Evolutionary conservation across 352 stramenopile genomes (phyloP).

Genomic region (Phytophthora hybrid): DNA sequence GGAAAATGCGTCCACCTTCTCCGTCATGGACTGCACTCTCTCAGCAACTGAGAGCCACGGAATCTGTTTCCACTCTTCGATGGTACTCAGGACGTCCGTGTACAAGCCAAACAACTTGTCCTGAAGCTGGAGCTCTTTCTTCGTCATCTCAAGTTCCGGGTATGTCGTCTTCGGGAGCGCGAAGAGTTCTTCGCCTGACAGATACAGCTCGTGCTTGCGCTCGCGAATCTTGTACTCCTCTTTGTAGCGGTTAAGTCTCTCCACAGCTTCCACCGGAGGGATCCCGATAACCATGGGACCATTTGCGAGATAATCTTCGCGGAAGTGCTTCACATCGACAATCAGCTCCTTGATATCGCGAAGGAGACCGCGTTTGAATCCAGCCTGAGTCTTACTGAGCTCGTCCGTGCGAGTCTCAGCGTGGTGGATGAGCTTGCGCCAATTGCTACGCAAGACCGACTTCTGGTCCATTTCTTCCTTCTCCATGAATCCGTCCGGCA

Average conservation of each 20-base stretch:
- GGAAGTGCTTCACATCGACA: slow-evolving; percentile 96
- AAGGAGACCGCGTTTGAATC: slow-evolving; percentile 96
- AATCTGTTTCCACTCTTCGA: slow-evolving; percentile 98
- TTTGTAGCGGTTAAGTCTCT: slow-evolving; percentile 97
- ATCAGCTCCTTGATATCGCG: slow-evolving; percentile 98
- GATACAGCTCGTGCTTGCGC: slow-evolving; percentile 98
- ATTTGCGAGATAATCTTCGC: slow-evolving; percentile 96
- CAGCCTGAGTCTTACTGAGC: slow-evolving; percentile 95
- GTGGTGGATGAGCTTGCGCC: slow-evolving; percentile 97
- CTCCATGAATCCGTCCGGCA: slow-evolving; percentile 97
- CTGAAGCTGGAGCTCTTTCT: slow-evolving; percentile 97
- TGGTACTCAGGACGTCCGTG: slow-evolving; percentile 96
- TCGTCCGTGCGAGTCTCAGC: slow-evolving; percentile 95
- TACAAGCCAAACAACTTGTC: slow-evolving; percentile 97
- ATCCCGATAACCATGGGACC: slow-evolving; percentile 98
- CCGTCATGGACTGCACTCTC: slow-evolving; percentile 96
- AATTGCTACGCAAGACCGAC: slow-evolving; percentile 96
- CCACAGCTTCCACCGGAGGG: slow-evolving; percentile 95
- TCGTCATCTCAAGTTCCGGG: slow-evolving; percentile 96
- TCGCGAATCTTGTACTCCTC: slow-evolving; percentile 98
- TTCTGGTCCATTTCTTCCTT: slow-evolving; percentile 99
- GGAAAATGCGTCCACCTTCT: slow-evolving; percentile 97
- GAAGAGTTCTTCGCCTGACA: slow-evolving; percentile 97
- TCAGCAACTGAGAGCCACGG: slow-evolving; percentile 95
- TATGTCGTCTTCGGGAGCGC: slow-evolving; percentile 96